Conservation (phyloP, 176 grass and related monocot genomes). For the Chloris gayana region DNA sequence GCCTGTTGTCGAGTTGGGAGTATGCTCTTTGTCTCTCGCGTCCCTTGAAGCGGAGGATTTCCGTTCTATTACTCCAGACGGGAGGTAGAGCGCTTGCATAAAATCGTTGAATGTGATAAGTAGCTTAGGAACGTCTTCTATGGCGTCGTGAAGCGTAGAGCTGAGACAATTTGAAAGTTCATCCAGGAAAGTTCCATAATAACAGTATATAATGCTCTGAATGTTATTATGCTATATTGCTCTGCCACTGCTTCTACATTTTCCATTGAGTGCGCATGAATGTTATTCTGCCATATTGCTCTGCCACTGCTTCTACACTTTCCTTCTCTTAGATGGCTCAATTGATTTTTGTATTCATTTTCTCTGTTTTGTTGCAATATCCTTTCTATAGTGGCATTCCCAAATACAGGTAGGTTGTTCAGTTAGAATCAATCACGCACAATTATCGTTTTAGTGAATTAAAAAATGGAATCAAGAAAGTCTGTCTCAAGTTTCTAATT, state of each 20-base stretch:
- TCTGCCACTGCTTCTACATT: too few species aligned
- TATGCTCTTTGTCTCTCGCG: background rate
- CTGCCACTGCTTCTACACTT: background rate
- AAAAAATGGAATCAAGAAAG: background rate
- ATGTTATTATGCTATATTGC: background rate
- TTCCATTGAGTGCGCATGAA: too few species aligned
- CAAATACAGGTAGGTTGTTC: background rate
- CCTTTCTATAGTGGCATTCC: background rate
- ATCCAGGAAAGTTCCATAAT: background rate
- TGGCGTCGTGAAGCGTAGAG: background rate
- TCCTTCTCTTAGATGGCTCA: background rate
- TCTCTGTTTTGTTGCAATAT: background rate
- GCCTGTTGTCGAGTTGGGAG: background rate
- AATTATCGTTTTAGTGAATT: background rate
- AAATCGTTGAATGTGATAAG: background rate
- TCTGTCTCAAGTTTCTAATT: constrained; percentile 23
- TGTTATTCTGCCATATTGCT: background rate
- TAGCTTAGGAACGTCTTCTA: background rate
- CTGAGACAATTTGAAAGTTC: background rate
- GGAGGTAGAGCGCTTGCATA: background rate
- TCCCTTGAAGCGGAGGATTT: background rate
- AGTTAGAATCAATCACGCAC: background rate
- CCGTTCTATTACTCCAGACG: background rate
- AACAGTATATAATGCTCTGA: background rate
- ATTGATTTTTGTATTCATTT: background rate